Base-by-base conservation (phyloP, 208 protist species). In the Crithidia acanthocephali region DNA sequence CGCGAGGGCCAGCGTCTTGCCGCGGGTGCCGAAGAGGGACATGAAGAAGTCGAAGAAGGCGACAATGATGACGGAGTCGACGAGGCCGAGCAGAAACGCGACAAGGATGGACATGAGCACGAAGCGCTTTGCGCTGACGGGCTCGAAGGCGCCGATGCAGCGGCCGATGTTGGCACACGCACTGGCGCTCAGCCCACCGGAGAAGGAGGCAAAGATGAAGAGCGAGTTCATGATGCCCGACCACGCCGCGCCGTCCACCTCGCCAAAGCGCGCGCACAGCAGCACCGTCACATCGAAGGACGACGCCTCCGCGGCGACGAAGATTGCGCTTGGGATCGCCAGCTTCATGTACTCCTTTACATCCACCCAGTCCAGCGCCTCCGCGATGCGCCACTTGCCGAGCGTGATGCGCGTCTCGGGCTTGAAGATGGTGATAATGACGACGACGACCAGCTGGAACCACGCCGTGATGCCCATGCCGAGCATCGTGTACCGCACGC, bases 241-340 rank as follows among this genome's bases (percentile, higher is more conserved):
- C 88, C 90, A 95, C 13, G 84, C 87, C 0, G 90, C 83, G 9
- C 87, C 90, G 42, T 91, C 74, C 32, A 64, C 57, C 35, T 86
- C 80, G 25, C 85, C 81, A 66, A 90, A 88, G 27, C 84, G 79
- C 2, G 86, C 88, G 62, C 81, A 87, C 33, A 95, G 47, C 37
- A 95, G 76, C 44, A 93, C 80, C 32, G 85, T 93, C 20, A 93
- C 37, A 64, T 95, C 90, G 72, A 95, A 95, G 15, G 90, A 90
- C 8, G 90, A 93, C 16, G 87, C 90, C 68, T 95, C 87, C 5
- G 90, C 90, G n/a, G 86, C 87, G 57, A 95, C 90, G 60, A 95
- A 95, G 63, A 93, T 83, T 30, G 87, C 85, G 76, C 87, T 93
- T 22, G 87, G 90, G 61, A 93, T 84, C 27, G 90, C 83, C 10